These are phyloP conservation scores for Coemansia nantahalensis DNA, from an alignment of 192 early-diverging fungal genomes.

Conservation along the genomic window DNA sequence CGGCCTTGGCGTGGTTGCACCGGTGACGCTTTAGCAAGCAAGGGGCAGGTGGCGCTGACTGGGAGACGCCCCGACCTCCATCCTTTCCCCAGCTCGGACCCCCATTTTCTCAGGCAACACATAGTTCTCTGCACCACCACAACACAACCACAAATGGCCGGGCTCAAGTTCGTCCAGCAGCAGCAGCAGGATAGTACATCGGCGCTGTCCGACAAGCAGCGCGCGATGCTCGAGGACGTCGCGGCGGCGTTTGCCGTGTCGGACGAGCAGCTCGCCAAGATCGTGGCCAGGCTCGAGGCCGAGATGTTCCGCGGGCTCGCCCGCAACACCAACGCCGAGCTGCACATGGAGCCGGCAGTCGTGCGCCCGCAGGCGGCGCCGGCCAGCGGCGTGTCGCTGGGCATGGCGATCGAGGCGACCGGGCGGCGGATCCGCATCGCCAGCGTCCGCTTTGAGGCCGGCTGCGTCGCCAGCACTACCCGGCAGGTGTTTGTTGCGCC, in stretches of 20 bases:
- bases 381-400: slow-evolving; percentile 64
- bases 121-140: no score
- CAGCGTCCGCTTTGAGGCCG: slow-evolving; percentile 62
- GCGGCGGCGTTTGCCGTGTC: slow-evolving; percentile 18
- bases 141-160: not conserved
- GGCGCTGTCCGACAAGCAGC: slow-evolving; percentile 39
- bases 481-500: slow-evolving; percentile 59
- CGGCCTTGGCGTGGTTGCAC: no score
- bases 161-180: no score
- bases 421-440: slow-evolving; percentile 89
- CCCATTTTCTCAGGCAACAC: no score
- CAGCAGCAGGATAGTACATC: slow-evolving; percentile 10
- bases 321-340: slow-evolving; percentile 71
- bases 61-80: no score
- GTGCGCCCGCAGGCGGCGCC: slow-evolving; percentile 66
- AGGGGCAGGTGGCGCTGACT: no score
- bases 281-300: slow-evolving; percentile 50
- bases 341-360: slow-evolving; percentile 55
- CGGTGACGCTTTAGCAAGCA: no score
- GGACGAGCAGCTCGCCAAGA: slow-evolving; percentile 11
- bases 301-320: slow-evolving; percentile 56
- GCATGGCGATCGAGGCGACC: slow-evolving; percentile 78
- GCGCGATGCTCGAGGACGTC: slow-evolving; percentile 52
- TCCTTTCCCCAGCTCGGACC: not conserved
- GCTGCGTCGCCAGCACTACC: slow-evolving; percentile 59